These are phyloP conservation scores for Colletotrichum godetiae DNA, from an alignment of 2,329 filamentous ascomycete species.

Conservation along the genomic window DNA sequence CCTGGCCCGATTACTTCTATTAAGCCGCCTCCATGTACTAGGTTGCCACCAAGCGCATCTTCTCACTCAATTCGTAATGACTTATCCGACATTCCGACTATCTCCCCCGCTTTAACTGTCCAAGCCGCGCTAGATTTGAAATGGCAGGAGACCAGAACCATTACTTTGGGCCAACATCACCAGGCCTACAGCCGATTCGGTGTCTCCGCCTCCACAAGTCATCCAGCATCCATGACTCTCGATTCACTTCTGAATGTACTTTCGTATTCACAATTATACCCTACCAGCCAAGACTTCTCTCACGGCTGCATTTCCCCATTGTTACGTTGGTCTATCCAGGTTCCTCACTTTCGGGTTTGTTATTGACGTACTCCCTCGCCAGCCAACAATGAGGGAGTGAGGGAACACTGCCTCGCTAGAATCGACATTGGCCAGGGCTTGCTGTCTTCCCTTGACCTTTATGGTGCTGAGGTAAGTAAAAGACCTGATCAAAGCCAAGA, in stretches of 20 bases:
- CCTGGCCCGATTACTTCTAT: too few species aligned
- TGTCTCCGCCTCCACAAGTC: neutral
- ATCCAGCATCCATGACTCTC: too few species aligned
- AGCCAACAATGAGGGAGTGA: neutral
- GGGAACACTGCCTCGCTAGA: neutral
- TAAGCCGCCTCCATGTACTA: neutral
- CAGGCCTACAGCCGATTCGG: slow-evolving; percentile 1
- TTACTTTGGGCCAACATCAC: slow-evolving; percentile 5
- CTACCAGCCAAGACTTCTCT: neutral
- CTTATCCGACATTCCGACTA: slow-evolving; percentile 1
- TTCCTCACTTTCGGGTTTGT: neutral
- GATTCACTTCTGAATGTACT: too few species aligned
- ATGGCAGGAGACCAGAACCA: slow-evolving; percentile 25
- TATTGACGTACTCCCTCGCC: neutral
- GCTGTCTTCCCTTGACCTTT: too few species aligned
- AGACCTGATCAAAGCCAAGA: slow-evolving; percentile 1
- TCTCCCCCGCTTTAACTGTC: slow-evolving; percentile 26
- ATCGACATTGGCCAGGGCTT: neutral
- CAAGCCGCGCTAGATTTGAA: neutral
- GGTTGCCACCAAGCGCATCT: neutral
- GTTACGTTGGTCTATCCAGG: slow-evolving; percentile 9
- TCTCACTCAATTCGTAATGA: neutral
- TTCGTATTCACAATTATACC: neutral
- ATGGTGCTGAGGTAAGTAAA: neutral
- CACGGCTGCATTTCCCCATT: neutral